Base-by-base conservation (phyloP, 192 early-diverging fungal species). In the Glomus cerebriforme region DNA sequence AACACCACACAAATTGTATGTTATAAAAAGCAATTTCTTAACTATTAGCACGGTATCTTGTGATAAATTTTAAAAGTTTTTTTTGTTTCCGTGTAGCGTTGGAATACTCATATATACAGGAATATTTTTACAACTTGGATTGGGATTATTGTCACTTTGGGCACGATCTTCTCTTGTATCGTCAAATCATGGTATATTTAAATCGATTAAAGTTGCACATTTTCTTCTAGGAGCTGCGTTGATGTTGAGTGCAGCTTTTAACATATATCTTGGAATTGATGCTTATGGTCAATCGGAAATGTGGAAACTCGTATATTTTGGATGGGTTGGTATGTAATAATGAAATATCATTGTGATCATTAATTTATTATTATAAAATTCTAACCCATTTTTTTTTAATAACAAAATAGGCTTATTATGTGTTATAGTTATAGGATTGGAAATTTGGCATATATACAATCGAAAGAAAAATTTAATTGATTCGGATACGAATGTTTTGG, bases 131-230 rank as follows among this genome's bases (percentile, higher is more conserved):
- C 54, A 80, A 31, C 60, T 80, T n/a, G 59, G 29, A 13, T 26
- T 80, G n/a, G 79, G 79, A 26, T 43, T 80, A 49, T 19, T 76
- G 0, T 45, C 79, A 1, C 58, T 79, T 31, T 79, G 68, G 65
- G 49, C 45, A 5, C 22, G 45, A 6, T 22, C 2, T 8, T 45
- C 47, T 29, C 35, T 79, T 26, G 77, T 70, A 34, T 79, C 77
- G 7, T 66, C 49, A 12, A 79, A 79, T 49, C 47, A 39, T 7
- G 77, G 77, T 15, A n/a, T 79, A 29, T 54, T 63, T 8, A 70
- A 17, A 58, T 70, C 45, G 43, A 58, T 79, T 26, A 79, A 70
- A 27, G 34, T 5, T n/a, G 2, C 37, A 15, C 77, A 79, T 37
- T 27, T 59, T 27, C 24, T 70, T 45, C 8, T 79, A 15, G 77